Evolutionary conservation across 2,329 filamentous ascomycete genomes (phyloP), one percentile per base, ranked within the genome.

Genomic region (Penicillium griseofulvum): DNA sequence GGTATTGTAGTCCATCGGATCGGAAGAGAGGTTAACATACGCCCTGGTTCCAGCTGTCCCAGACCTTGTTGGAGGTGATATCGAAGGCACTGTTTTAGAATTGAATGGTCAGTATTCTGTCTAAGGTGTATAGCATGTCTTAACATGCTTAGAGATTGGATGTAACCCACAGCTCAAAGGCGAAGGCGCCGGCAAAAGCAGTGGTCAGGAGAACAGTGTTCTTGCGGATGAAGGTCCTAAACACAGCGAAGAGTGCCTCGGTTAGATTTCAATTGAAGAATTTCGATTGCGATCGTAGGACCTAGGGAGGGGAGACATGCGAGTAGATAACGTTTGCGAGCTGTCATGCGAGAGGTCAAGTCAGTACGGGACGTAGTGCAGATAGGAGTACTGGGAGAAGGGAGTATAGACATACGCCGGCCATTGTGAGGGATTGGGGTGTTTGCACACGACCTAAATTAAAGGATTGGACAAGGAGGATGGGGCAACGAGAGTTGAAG

Each of bases 11-110:
- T 22, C 36, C 16, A 54, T 45, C n/a, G n/a, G n/a, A n/a, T n/a
- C 33, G 29, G 44, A 53, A 54, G 19, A 29, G 47, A 39, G 44
- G 49, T 49, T 34, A 37, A 87, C 90, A 72, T 90, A 97, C 93
- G 70, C 94, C 94, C 71, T 83, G 84, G 86, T 99, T 99, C 74
- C 92, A 78, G 74, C 78, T 83, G 76, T 99, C 91, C 94, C 94
- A 99, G 74, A 97, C 71, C 75, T 82, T 87, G 79, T 96, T 89
- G 77, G 93, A 89, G 69, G 79, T 78, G 56, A 84, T 84, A 79
- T 97, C 91, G 77, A 90, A 97, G 69, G 82, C 84, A 75, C 94
- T 97, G 70, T 70, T 58, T 45, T 39, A 46, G 16, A 46, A 56
- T 51, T 43, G 17, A n/a, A 38, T 54, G 38, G 62, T 71, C 58